Base-by-base conservation (phyloP, 805 yeast genomes). In the Candida coleopterorum region DNA sequence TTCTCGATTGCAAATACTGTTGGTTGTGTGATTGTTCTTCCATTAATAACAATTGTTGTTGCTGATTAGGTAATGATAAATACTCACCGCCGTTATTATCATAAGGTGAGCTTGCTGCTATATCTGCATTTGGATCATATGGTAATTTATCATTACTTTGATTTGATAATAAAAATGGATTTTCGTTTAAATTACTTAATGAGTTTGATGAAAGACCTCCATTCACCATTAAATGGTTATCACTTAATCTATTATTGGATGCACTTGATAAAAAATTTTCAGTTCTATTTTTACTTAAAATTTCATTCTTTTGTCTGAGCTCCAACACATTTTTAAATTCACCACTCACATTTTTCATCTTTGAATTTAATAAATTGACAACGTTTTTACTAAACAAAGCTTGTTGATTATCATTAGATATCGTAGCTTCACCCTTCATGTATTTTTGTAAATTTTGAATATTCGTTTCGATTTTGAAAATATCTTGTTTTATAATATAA, bases 301-400 rank as follows among this genome's bases (percentile, higher is more conserved):
- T 69, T 59, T 93, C 96, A 52, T 83, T 78, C 54, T 77, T 74
- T 48, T 90, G 96, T 49, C 98, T 75, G 14, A 80, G 75, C 56
- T 86, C 96, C 43, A 93, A 67, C n/a, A 93, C 97, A 37, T 71
- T 79, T 44, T 87, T 84, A 61, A 93, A 93, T 50, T 86, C 90
- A 24, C 95, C 94, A 41, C 95, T 84, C 35, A 90, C 85, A 54
- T 90, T 87, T 48, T 88, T 85, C 66, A 94, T 83, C 62, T 87
- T 85, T 15, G 93, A 88, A 53, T 88, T 93, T 43, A 93, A 67
- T 43, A 90, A 60, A 37, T 81, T 88, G 44, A 93, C 84, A 37
- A 93, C 96, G 56, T 89, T 93, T 52, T 80, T 83, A 27, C 86
- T 79, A 60, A 86, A 86, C 42, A 78, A 82, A 16, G 70, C 72